Evolutionary conservation across 352 stramenopile genomes (phyloP).

Genomic region (Blastocystis sp.): DNA sequence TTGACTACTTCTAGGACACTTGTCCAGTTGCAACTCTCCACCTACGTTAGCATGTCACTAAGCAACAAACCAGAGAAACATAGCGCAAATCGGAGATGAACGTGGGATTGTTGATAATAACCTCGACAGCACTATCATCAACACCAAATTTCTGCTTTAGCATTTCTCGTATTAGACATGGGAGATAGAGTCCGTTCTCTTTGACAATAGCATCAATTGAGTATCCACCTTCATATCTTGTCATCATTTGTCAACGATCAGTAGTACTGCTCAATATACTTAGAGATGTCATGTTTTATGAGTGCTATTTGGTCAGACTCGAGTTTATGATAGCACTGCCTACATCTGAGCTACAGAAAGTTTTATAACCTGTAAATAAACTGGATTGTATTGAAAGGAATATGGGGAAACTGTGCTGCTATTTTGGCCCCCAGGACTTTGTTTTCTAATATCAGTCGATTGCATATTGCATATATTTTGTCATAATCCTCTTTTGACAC

Average conservation of each 20-base stretch:
- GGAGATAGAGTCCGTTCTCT: not conserved
- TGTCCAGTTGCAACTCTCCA: not conserved
- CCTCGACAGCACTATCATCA: not conserved
- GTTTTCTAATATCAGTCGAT: not conserved
- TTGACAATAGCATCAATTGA: not conserved
- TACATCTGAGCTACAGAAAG: not conserved
- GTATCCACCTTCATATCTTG: not conserved
- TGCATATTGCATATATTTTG: not conserved
- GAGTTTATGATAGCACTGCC: not conserved
- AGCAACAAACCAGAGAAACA: not conserved
- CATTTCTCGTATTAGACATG: not conserved
- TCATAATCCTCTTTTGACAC: not conserved
- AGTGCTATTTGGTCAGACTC: not conserved
- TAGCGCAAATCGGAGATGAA: not conserved
- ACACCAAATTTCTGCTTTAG: not conserved
- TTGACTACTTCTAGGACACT: not conserved
- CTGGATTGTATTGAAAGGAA: slow-evolving; percentile 45
- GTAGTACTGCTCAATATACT: not conserved
- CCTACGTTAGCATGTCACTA: not conserved
- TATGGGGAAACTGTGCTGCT: not conserved
- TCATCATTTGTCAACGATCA: not conserved
- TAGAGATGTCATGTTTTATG: not conserved
- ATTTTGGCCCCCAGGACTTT: not conserved
- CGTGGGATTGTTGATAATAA: not conserved
- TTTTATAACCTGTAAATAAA: not conserved